Evolutionary conservation across 495 filamentous ascomycete species (phyloP).

Genomic region (Penicillium egyptiacum): DNA sequence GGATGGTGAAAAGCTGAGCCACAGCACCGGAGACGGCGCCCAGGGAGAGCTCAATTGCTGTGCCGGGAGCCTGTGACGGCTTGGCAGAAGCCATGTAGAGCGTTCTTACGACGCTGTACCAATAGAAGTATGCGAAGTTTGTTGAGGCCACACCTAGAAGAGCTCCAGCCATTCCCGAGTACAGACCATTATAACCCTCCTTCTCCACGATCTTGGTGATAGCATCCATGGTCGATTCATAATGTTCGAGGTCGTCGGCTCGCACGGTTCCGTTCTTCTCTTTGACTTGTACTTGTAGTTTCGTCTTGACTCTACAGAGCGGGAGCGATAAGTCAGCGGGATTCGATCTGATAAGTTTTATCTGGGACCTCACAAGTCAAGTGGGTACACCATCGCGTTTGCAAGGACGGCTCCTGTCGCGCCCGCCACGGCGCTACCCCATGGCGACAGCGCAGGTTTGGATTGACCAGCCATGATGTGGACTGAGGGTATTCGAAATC

Average conservation of each 20-base stretch:
- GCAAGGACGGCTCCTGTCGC: slow-evolving; percentile 92
- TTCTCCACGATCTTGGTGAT: slow-evolving; percentile 80
- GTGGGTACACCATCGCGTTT: slow-evolving; percentile 93
- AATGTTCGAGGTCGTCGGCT: slow-evolving; percentile 61
- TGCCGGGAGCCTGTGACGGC: slow-evolving; percentile 66
- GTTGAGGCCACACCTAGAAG: slow-evolving; percentile 92
- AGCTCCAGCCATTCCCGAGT: slow-evolving; percentile 82
- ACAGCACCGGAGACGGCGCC: slow-evolving; percentile 88
- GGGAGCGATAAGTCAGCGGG: slow-evolving; percentile 14
- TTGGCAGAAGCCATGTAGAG: slow-evolving; percentile 73
- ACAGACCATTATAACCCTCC: slow-evolving; percentile 81
- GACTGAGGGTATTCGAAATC: slow-evolving; percentile 3
- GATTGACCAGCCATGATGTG: slow-evolving; percentile 73
- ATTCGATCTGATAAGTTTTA: neutral
- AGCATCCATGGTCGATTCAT: slow-evolving; percentile 82
- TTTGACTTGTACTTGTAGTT: slow-evolving; percentile 94
- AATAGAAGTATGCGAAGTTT: slow-evolving; percentile 99
- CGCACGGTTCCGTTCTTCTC: slow-evolving; percentile 34
- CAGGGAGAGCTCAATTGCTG: slow-evolving; percentile 79
- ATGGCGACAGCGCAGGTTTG: slow-evolving; percentile 82
- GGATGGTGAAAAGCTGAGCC: slow-evolving; percentile 94
- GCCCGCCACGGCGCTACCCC: slow-evolving; percentile 90
- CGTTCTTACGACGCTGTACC: slow-evolving; percentile 87
- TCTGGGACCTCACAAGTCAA: slow-evolving; percentile 72
- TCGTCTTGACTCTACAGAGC: slow-evolving; percentile 80